These are phyloP conservation scores for Microdochium bolleyi DNA, from an alignment of 2,329 filamentous ascomycete species.

Conservation along the genomic window DNA sequence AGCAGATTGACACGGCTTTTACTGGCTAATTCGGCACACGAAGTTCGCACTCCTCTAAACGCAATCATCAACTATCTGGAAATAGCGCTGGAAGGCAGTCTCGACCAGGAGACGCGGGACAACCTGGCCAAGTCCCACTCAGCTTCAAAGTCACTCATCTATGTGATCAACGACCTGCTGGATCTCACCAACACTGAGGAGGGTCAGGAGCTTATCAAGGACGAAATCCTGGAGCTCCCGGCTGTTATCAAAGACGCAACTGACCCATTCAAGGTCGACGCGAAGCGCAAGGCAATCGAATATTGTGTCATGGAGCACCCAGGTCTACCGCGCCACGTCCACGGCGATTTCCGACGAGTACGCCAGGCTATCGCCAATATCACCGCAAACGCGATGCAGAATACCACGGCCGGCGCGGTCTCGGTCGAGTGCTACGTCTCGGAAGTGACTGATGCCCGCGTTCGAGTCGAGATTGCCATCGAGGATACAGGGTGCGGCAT, in stretches of 20 bases:
- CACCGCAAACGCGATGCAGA: slow-evolving; percentile 75
- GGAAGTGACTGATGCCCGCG: slow-evolving; percentile 41
- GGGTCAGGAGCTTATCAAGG: slow-evolving; percentile 69
- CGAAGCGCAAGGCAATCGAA: slow-evolving; percentile 63
- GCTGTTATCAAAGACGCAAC: slow-evolving; percentile 70
- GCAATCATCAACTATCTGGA: slow-evolving; percentile 94
- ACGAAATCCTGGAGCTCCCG: slow-evolving; percentile 69
- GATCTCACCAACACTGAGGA: slow-evolving; percentile 86
- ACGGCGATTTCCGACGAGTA: slow-evolving; percentile 74
- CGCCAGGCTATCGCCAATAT: slow-evolving; percentile 78
- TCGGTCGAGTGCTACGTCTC: slow-evolving; percentile 62
- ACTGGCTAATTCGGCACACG: slow-evolving; percentile 82
- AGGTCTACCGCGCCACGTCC: slow-evolving; percentile 61
- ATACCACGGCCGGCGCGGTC: slow-evolving; percentile 62
- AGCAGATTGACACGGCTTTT: slow-evolving; percentile 73
- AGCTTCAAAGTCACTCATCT: slow-evolving; percentile 85
- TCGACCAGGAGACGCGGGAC: slow-evolving; percentile 78
- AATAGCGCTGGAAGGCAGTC: slow-evolving; percentile 72
- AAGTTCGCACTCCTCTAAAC: slow-evolving; percentile 84
- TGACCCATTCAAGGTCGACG: slow-evolving; percentile 65
- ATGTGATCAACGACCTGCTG: slow-evolving; percentile 86
- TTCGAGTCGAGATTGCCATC: slow-evolving; percentile 65
- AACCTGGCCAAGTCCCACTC: slow-evolving; percentile 81
- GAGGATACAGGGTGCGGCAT: slow-evolving; percentile 69
- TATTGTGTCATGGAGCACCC: slow-evolving; percentile 63